phyloP scores from a whole-genome alignment of 495 filamentous ascomycete species.

The Daldinia loculata region DNA sequence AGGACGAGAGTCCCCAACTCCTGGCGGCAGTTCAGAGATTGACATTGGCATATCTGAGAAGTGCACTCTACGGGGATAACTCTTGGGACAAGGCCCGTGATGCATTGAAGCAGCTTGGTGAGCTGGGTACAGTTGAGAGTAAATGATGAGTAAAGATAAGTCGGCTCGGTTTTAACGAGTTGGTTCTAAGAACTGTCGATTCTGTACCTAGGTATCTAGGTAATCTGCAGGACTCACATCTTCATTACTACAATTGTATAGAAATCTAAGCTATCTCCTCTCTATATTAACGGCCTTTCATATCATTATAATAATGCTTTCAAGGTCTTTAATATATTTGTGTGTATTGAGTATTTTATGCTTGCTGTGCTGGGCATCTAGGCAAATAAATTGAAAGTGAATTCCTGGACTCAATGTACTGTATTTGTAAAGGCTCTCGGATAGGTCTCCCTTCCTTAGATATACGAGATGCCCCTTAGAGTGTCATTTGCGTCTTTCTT shows the following conservation, averaged over 20 bases:
- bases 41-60: constrained; percentile 54
- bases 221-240: neutral
- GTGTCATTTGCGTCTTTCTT: too few species aligned
- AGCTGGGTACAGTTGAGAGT: constrained; percentile 50
- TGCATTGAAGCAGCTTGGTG: constrained; percentile 41
- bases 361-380: too few species aligned
- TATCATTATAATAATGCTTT: neutral
- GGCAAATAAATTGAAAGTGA: too few species aligned
- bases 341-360: too few species aligned
- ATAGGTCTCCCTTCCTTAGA: too few species aligned
- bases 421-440: too few species aligned
- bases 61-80: constrained; percentile 48
- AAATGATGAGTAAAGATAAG: constrained; percentile 25
- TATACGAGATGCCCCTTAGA: too few species aligned
- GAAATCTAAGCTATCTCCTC: neutral
- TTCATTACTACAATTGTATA: neutral
- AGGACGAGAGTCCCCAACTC: constrained; percentile 53
- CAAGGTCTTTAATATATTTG: too few species aligned
- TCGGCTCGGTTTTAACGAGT: neutral
- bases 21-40: constrained; percentile 51
- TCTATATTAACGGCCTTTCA: neutral
- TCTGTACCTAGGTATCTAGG: too few species aligned
- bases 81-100: constrained; percentile 48
- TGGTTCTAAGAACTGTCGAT: neutral
- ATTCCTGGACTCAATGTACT: too few species aligned